Conservation (phyloP, 2,329 filamentous ascomycete species). For the Nannizziopsis arthrosporioides region DNA sequence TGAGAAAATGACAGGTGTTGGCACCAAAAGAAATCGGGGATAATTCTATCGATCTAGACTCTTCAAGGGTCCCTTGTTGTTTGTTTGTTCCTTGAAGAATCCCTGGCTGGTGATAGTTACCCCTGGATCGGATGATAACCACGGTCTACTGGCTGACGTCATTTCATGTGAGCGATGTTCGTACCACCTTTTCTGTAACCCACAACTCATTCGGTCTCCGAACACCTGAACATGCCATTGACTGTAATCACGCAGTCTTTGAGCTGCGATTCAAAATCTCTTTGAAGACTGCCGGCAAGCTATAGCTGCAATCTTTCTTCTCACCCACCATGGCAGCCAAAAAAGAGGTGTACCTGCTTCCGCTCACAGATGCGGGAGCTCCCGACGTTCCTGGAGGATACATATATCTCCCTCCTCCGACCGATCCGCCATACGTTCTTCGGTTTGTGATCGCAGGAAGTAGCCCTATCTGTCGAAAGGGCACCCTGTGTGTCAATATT, state of each 20-base stretch:
- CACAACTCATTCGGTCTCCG: not conserved
- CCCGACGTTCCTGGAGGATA: slow-evolving; percentile 82
- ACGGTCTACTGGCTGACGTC: not conserved
- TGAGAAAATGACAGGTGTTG: too few species aligned
- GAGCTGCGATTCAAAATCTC: not conserved
- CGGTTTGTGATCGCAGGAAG: slow-evolving; percentile 89
- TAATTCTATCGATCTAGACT: too few species aligned
- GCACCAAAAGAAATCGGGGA: too few species aligned
- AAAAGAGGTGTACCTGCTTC: slow-evolving; percentile 62
- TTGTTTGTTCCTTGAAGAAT: too few species aligned
- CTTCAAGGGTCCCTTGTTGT: too few species aligned
- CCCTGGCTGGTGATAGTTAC: too few species aligned
- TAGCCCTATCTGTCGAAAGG: slow-evolving; percentile 87
- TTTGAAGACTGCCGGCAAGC: not conserved
- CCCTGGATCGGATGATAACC: too few species aligned
- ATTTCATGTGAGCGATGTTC: not conserved
- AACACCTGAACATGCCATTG: not conserved
- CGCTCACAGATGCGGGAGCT: slow-evolving; percentile 83
- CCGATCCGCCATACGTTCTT: slow-evolving; percentile 59
- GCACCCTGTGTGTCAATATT: slow-evolving; percentile 94
- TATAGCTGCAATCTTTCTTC: not conserved
- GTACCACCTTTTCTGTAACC: not conserved
- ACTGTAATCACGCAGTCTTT: not conserved
- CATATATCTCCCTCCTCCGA: slow-evolving; percentile 75
- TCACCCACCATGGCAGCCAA: not conserved